Evolutionary conservation across 1,284 basidiomycete genomes (phyloP), one percentile per base, ranked within the genome.

Genomic region (Fistulinella cinereoalba): DNA sequence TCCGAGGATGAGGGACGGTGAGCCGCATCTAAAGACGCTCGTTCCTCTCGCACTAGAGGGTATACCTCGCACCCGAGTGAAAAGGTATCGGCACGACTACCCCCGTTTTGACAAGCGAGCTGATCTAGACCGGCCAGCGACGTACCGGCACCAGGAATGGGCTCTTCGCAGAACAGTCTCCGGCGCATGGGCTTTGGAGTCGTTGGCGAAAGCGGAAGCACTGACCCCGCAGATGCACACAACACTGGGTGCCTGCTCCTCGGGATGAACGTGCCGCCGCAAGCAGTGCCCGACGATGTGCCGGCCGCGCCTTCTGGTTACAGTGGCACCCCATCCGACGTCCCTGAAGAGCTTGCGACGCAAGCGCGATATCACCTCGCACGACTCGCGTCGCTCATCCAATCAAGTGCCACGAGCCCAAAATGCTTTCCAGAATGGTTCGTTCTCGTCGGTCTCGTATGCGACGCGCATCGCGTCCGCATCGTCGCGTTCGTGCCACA

Each of bases 371-470:
- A 21, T 25, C 47, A 64, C 36, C 57, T 61, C 19, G 32, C 39
- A n/a, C 41, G 11, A 31, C 61, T 65, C 37, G 24, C 44, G 9
- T 42, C 41, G 24, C 39, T 46, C 37, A 42, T 50, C 11, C 39
- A 25, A 23, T 32, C 27, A 16, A 12, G 18, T 10, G 18, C 32
- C 18, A 5, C 32, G 10, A 13, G 28, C 33, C 13, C 38, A 2
- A 18, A 27, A 40, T 15, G 42, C 29, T 52, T 61, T 43, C 60
- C 60, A n/a, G 61, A 66, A 34, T 62, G 60, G 63, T 29, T 62
- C 23, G 40, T 65, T 1, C 37, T 63, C 8, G 63, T 64, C 29
- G 57, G 60, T 16, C 54, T 64, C 38, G 4, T 50, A 18, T 64
- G 52, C 15, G 57, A 58, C 23, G n/a, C 31, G 0, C 48, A 43